Percentiles rank a stretch among this genome's conserved stretches.
phyloP scores from a whole-genome alignment of 2,329 filamentous ascomycete genomes.

The Colletotrichum abscissum region DNA sequence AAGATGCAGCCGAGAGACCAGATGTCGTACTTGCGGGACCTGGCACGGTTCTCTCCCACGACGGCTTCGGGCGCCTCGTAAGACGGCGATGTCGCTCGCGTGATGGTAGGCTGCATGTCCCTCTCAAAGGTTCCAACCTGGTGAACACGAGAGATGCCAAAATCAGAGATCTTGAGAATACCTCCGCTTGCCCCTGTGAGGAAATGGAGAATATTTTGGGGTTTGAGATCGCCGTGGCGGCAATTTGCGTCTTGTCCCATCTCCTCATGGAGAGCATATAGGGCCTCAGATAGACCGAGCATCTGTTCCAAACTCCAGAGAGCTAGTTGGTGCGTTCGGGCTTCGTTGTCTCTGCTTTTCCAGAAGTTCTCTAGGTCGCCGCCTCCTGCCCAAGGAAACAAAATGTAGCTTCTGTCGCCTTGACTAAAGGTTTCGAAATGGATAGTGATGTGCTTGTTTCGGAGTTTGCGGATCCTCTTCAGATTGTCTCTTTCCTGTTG shows the following conservation, averaged over 20 bases:
- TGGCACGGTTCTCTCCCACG: neutral
- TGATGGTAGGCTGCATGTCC: neutral
- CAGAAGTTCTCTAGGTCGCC: neutral
- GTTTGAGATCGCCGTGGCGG: neutral
- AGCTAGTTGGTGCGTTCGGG: neutral
- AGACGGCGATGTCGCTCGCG: neutral
- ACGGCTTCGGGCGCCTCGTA: neutral
- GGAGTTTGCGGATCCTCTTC: neutral
- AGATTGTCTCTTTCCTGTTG: neutral
- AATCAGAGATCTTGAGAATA: slow-evolving; percentile 1
- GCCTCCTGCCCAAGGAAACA: neutral
- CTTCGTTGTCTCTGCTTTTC: neutral
- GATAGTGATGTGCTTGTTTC: neutral
- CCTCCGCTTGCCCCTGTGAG: neutral
- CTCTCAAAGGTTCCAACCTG: neutral
- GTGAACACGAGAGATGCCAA: neutral
- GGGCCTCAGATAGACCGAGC: neutral
- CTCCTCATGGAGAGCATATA: neutral
- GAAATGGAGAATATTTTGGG: neutral
- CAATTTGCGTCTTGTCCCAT: neutral
- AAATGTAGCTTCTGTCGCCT: neutral
- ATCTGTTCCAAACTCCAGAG: slow-evolving; percentile 2
- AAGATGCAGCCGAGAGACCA: slow-evolving; percentile 43
- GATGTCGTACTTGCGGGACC: slow-evolving; percentile 40
- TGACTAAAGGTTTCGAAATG: neutral